Evolutionary conservation across 1,284 basidiomycete species (phyloP).

Genomic region (Rhodotorula sp.): DNA sequence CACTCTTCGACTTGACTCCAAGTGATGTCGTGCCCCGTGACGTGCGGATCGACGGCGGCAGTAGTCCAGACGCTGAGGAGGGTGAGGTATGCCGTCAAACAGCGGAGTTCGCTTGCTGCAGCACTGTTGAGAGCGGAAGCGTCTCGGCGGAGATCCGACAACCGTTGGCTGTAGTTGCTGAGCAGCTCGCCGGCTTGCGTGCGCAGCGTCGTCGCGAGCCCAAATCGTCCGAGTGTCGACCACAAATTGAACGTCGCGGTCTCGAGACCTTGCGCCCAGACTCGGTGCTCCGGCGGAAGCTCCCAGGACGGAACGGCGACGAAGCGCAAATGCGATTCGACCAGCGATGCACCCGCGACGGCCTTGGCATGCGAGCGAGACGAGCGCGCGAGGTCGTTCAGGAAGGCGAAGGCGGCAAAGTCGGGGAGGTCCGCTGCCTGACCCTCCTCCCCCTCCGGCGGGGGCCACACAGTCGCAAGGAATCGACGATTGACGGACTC

Average conservation of each 20-base stretch:
- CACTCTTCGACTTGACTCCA: slow-evolving; percentile 83
- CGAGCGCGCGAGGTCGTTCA: slow-evolving; percentile 62
- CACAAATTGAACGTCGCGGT: slow-evolving; percentile 66
- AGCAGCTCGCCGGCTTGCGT: slow-evolving; percentile 52
- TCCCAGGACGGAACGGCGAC: slow-evolving; percentile 61
- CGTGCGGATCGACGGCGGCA: slow-evolving; percentile 84
- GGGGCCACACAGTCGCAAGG: slow-evolving; percentile 24
- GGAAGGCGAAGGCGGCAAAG: slow-evolving; percentile 57
- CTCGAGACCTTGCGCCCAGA: slow-evolving; percentile 57
- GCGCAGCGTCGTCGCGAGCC: slow-evolving; percentile 53
- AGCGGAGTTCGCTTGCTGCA: neutral
- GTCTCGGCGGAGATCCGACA: slow-evolving; percentile 1
- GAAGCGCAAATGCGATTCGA: slow-evolving; percentile 71
- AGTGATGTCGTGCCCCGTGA: slow-evolving; percentile 78
- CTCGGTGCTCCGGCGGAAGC: slow-evolving; percentile 46
- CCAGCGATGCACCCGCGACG: slow-evolving; percentile 56
- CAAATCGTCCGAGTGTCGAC: slow-evolving; percentile 68
- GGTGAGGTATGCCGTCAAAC: slow-evolving; percentile 16
- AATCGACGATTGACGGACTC: slow-evolving; percentile 12
- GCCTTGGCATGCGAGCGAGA: slow-evolving; percentile 66
- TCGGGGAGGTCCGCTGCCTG: neutral
- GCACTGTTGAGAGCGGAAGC: no score
- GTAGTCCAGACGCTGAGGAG: slow-evolving; percentile 70
- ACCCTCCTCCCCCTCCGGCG: neutral
- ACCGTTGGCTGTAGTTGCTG: slow-evolving; percentile 48